Evolutionary conservation across 129 eudicot genomes (phyloP).

Genomic region (Pittosporum tobira): DNA sequence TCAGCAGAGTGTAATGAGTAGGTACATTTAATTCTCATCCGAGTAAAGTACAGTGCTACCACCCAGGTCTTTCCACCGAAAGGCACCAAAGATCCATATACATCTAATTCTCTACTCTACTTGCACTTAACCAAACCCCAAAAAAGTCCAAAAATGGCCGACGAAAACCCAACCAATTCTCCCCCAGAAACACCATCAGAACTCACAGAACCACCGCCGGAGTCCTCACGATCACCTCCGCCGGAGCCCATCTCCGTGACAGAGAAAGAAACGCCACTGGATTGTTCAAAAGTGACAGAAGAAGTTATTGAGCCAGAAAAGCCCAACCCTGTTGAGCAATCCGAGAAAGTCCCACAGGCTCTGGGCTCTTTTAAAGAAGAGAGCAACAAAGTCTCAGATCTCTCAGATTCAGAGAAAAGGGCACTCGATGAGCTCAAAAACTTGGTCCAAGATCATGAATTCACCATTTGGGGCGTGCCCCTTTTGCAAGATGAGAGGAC

Average conservation of each 20-base stretch:
- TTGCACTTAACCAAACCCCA: background rate
- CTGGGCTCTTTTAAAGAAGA: slow-evolving; percentile 54
- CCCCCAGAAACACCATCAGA: background rate
- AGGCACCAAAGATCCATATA: too few species aligned
- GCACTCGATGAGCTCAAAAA: slow-evolving; percentile 38
- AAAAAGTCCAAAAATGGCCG: slow-evolving; percentile 8
- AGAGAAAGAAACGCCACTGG: slow-evolving; percentile 18
- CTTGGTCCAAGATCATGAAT: slow-evolving; percentile 35
- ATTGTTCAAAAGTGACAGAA: background rate
- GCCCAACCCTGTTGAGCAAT: slow-evolving; percentile 6
- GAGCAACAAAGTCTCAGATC: slow-evolving; percentile 39
- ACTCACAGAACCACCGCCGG: background rate
- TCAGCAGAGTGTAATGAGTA: too few species aligned
- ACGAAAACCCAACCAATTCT: background rate
- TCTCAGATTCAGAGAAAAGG: slow-evolving; percentile 29
- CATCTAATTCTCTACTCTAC: too few species aligned
- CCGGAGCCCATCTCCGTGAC: slow-evolving; percentile 5
- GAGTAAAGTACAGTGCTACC: too few species aligned
- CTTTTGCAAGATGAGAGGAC: slow-evolving; percentile 57
- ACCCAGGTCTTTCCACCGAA: too few species aligned
- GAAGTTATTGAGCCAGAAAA: slow-evolving; percentile 23
- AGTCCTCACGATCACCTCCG: slow-evolving; percentile 11
- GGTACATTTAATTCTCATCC: too few species aligned
- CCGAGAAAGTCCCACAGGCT: slow-evolving; percentile 23
- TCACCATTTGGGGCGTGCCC: slow-evolving; percentile 70